These are phyloP conservation scores for Leishmania lainsoni DNA, from an alignment of 208 protist genomes.

Conservation along the genomic window DNA sequence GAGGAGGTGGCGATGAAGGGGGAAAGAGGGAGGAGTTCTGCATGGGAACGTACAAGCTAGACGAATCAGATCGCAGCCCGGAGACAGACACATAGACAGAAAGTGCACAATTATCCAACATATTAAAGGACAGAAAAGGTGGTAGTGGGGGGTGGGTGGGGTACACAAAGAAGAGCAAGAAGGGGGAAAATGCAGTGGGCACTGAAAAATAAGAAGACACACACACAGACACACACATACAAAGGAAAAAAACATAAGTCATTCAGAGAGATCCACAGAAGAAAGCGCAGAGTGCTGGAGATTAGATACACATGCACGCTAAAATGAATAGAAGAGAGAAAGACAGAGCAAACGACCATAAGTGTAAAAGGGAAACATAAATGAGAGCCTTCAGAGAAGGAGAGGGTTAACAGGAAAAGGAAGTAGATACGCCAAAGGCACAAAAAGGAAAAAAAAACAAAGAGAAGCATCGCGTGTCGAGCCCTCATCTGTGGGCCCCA, in stretches of 20 bases:
- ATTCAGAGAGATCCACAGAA: background rate
- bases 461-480: background rate
- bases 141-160: no score
- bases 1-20: background rate
- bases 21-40: background rate
- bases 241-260: background rate
- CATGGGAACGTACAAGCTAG: background rate
- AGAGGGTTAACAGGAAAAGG: background rate
- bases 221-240: background rate
- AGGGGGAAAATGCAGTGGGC: background rate
- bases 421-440: background rate
- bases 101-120: background rate
- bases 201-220: background rate
- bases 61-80: background rate
- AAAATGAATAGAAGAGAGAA: background rate
- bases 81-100: background rate
- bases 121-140: background rate
- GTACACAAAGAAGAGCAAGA: background rate
- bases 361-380: no score
- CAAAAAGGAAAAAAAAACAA: background rate
- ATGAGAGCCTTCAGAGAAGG: background rate
- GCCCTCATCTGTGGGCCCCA: background rate
- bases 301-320: background rate
- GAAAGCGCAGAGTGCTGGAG: background rate
- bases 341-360: background rate